phyloP scores from a whole-genome alignment of 345 rosid genomes.

The Corchorus capsularis region DNA sequence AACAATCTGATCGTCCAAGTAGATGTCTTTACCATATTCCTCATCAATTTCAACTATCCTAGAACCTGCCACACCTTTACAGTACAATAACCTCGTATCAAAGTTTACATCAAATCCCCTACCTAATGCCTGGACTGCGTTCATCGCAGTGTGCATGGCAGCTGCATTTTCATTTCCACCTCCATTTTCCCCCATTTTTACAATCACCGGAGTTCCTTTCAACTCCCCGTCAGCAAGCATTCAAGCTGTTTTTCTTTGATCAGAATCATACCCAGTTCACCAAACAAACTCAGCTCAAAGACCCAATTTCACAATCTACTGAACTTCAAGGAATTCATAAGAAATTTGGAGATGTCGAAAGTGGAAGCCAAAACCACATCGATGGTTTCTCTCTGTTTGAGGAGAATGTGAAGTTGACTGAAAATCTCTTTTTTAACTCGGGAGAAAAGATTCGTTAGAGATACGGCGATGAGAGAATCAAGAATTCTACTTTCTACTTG shows the following conservation, averaged over 20 bases:
- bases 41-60: conserved; percentile 62
- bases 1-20: conserved; percentile 38
- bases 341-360: not conserved
- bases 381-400: not conserved
- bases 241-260: conserved; percentile 7
- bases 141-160: conserved; percentile 56
- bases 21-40: conserved; percentile 40
- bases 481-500: not conserved
- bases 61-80: conserved; percentile 63
- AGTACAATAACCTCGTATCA: conserved; percentile 71
- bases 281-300: conserved; percentile 10
- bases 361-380: not conserved
- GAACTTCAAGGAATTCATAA: not conserved
- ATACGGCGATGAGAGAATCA: not conserved
- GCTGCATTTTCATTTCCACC: conserved; percentile 34
- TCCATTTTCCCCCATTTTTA: conserved; percentile 38
- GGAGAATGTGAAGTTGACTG: conserved; percentile 3
- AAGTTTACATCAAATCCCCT: conserved; percentile 74
- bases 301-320: conserved; percentile 9
- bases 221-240: not conserved
- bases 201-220: conserved; percentile 20
- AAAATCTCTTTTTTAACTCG: conserved; percentile 7
- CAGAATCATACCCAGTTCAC: conserved; percentile 10
- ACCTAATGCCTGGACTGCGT: conserved; percentile 67
- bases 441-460: not conserved